Evolutionary conservation across 2,329 filamentous ascomycete species (phyloP).

Genomic region (Venturia nashicola): DNA sequence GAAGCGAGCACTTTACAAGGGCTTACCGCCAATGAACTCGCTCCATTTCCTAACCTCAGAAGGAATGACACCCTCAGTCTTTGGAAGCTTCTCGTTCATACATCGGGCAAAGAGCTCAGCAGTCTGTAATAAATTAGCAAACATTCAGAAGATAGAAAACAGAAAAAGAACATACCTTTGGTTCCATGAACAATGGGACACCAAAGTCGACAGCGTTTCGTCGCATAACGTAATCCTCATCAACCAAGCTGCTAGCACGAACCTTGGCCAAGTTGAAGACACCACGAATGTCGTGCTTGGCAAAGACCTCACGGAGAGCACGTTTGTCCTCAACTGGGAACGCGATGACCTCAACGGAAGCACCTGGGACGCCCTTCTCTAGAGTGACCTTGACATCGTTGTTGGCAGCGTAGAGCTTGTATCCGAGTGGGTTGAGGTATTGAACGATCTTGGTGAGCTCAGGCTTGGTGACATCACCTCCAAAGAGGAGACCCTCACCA

Average conservation of each 20-base stretch:
- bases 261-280: slow-evolving; percentile 87
- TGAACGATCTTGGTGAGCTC: slow-evolving; percentile 70
- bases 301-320: slow-evolving; percentile 83
- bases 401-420: slow-evolving; percentile 86
- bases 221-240: slow-evolving; percentile 97
- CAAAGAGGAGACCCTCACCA: slow-evolving; percentile 89
- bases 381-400: slow-evolving; percentile 71
- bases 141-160: neutral
- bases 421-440: slow-evolving; percentile 77
- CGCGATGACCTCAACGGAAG: slow-evolving; percentile 74
- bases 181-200: slow-evolving; percentile 96
- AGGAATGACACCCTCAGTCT: slow-evolving; percentile 68
- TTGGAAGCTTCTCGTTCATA: slow-evolving; percentile 92
- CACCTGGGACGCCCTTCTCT: slow-evolving; percentile 44
- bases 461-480: slow-evolving; percentile 64
- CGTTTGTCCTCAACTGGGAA: slow-evolving; percentile 96
- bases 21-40: slow-evolving; percentile 83
- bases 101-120: slow-evolving; percentile 92
- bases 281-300: slow-evolving; percentile 92
- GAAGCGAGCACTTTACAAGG: slow-evolving; percentile 39
- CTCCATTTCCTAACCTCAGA: slow-evolving; percentile 89
- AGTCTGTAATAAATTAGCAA: slow-evolving; percentile 45
- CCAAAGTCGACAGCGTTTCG: slow-evolving; percentile 97
- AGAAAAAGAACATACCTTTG: slow-evolving; percentile 54
- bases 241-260: slow-evolving; percentile 69